Evolutionary conservation across 75 land plant genomes (phyloP), one percentile per base, ranked within the genome.

Genomic region (Pinus taeda): DNA sequence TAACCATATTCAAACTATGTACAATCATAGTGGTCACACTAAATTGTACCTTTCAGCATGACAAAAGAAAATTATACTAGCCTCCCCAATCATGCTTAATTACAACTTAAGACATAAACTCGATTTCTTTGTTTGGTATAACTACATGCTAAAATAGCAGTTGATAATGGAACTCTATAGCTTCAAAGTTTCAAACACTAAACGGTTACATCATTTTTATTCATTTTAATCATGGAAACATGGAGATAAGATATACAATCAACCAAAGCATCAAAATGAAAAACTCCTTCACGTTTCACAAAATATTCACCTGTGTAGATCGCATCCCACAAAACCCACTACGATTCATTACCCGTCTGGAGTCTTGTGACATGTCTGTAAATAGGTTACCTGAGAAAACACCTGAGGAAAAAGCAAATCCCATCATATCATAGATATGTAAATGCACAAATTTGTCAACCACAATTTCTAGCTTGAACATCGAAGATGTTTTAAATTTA

Each of bases 281-380:
- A 15, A 6, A 15, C n/a, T 3, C 13, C 3, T 39, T 39, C 29
- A 69, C 3, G 9, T 69, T 65, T 65, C 39, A 15, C 36, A 69
- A 69, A 69, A 74, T 29, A 56, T 57, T 71, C 57, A 91, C 93
- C 93, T 84, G 89, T 61, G 83, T 91, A 21, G 87, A 91, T 22
- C 90, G 83, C 93, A 91, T 91, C 53, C 93, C 93, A 84, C 93
- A 91, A 69, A 91, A 91, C 71, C 93, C 90, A 86, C 93, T 76
- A 36, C 93, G 57, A 57, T 73, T 84, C 29, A 91, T 86, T 45
- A 83, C 85, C 90, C 86, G 88, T 65, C 75, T 82, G 22, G 93
- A 78, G 78, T 76, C 85, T 59, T 84, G 85, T 76, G 42, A 57
- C 57, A 91, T 66, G 29, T 91, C 86, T 61, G 75, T 76, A 36